These are phyloP conservation scores for Mariannaea elegans DNA, from an alignment of 2,329 filamentous ascomycete genomes.

Conservation along the genomic window DNA sequence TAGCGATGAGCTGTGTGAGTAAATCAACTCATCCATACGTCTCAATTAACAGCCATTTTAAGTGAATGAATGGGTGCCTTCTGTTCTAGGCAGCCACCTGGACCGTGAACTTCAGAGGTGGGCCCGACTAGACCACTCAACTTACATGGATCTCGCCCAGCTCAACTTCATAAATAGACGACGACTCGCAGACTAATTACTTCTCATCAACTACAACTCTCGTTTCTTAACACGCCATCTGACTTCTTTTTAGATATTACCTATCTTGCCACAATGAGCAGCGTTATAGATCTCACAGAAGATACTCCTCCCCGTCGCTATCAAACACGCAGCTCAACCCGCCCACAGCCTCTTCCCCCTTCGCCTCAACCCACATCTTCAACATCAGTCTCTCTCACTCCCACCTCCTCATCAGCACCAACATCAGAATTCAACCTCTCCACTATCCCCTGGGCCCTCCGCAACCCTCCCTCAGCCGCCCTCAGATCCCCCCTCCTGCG, in stretches of 20 bases:
- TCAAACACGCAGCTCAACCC: conserved; percentile 14
- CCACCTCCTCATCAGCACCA: background rate
- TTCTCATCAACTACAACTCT: background rate
- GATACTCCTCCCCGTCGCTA: conserved; percentile 10
- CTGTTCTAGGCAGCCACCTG: conserved; percentile 12
- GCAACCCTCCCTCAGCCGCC: background rate
- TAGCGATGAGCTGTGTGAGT: too few species aligned
- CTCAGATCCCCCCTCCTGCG: background rate
- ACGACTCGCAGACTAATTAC: background rate
- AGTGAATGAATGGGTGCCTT: background rate
- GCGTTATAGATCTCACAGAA: conserved; percentile 16
- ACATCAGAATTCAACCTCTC: background rate
- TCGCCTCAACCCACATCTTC: background rate
- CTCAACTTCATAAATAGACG: conserved; percentile 6
- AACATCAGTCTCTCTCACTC: background rate
- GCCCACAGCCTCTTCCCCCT: background rate
- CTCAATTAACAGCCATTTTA: too few species aligned
- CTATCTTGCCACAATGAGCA: background rate
- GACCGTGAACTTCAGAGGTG: conserved; percentile 10
- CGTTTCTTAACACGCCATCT: too few species aligned
- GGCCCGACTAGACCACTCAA: background rate
- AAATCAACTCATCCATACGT: too few species aligned
- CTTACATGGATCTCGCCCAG: background rate
- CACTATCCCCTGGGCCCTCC: conserved; percentile 3
- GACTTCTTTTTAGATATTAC: background rate